These are phyloP conservation scores for Claviceps sp. DNA, from an alignment of 2,329 filamentous ascomycete species.

Conservation along the genomic window DNA sequence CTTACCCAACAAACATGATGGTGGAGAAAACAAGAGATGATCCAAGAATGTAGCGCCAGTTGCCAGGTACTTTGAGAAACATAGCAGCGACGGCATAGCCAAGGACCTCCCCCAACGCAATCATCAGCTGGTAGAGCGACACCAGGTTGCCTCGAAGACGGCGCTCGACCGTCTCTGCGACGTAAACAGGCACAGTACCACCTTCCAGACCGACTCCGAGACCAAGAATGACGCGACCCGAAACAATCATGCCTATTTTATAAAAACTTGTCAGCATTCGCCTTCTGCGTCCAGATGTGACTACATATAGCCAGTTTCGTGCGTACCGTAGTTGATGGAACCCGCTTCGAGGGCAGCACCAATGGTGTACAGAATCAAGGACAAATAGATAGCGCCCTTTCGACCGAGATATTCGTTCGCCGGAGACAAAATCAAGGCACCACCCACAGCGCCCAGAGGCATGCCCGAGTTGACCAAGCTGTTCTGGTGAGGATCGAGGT, in stretches of 20 bases:
- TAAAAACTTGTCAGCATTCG: background rate
- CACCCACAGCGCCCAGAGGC: slow-evolving; percentile 58
- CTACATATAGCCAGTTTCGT: background rate
- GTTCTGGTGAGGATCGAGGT: slow-evolving; percentile 41
- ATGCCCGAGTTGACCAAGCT: slow-evolving; percentile 57
- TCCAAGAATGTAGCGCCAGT: slow-evolving; percentile 63
- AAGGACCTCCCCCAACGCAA: slow-evolving; percentile 60
- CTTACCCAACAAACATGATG: slow-evolving; percentile 23
- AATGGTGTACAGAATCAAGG: slow-evolving; percentile 55
- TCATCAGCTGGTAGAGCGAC: slow-evolving; percentile 63
- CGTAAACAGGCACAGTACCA: slow-evolving; percentile 62
- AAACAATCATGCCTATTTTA: slow-evolving; percentile 47
- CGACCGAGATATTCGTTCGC: slow-evolving; percentile 55
- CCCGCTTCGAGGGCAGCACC: slow-evolving; percentile 57
- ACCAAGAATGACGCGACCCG: slow-evolving; percentile 54
- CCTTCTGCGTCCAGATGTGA: background rate
- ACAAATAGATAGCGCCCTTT: slow-evolving; percentile 55
- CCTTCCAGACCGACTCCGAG: slow-evolving; percentile 60
- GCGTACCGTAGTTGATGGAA: slow-evolving; percentile 45
- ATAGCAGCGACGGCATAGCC: slow-evolving; percentile 63
- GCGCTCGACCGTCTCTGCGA: slow-evolving; percentile 57
- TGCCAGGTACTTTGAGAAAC: slow-evolving; percentile 54
- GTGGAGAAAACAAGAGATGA: slow-evolving; percentile 56
- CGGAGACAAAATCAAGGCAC: slow-evolving; percentile 53
- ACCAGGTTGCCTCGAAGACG: slow-evolving; percentile 58